These are phyloP conservation scores for Xylariaceae sp. DNA, from an alignment of 2,329 filamentous ascomycete genomes.

Conservation along the genomic window DNA sequence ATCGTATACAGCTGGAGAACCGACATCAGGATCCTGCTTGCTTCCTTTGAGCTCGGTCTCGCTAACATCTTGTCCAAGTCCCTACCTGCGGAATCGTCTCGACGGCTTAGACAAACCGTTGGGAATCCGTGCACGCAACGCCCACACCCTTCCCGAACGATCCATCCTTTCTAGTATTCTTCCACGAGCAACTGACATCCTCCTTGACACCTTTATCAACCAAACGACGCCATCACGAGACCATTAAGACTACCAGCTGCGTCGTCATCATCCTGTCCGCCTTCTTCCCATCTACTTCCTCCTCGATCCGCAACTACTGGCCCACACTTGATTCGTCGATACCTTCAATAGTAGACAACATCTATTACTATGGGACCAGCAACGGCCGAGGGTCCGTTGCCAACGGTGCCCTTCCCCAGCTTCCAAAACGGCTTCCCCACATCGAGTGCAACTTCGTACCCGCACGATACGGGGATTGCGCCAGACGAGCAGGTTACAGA, in stretches of 20 bases:
- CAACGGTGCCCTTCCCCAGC: constrained; percentile 14
- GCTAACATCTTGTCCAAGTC: constrained; percentile 6
- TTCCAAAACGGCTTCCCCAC: constrained; percentile 22
- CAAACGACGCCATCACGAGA: neutral
- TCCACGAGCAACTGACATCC: constrained; percentile 1
- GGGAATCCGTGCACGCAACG: neutral
- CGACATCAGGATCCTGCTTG: neutral
- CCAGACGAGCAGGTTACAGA: constrained; percentile 15
- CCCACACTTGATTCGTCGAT: neutral
- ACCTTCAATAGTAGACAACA: constrained; percentile 2
- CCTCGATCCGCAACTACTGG: constrained; percentile 8
- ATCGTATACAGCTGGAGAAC: constrained; percentile 1
- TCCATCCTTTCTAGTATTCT: constrained; percentile 14
- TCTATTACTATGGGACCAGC: constrained; percentile 19
- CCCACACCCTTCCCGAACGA: constrained; percentile 22
- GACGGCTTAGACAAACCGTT: neutral
- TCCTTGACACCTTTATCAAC: constrained; percentile 1
- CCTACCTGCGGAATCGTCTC: neutral
- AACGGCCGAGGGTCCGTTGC: constrained; percentile 20
- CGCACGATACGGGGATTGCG: constrained; percentile 29
- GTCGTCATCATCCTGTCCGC: constrained; percentile 2
- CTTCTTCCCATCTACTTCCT: constrained; percentile 1
- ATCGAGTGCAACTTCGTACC: constrained; percentile 29
- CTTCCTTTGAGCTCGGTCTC: neutral
- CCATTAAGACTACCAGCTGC: too few relatives aligned